Evolutionary conservation across 352 stramenopile species (phyloP), one percentile per base, ranked within the genome.

Genomic region (Salisapilia sapeloensis): DNA sequence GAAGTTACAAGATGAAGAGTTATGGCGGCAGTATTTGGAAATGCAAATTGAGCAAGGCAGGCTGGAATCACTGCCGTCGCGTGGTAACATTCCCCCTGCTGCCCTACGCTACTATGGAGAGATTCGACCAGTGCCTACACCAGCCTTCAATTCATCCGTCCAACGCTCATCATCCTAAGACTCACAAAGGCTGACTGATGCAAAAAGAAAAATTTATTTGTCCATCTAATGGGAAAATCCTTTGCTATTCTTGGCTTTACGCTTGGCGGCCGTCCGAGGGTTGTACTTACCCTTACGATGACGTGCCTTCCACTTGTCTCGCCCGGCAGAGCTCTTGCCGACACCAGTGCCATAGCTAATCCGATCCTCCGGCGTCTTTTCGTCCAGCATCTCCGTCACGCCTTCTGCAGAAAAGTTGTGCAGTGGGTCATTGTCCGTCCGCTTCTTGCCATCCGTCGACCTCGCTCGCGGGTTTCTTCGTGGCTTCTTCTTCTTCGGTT

Each of bases 351-450:
- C 64, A 66, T 93, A 72, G 72, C 60, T 85, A 47, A 92, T 92
- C 42, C 75, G 71, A 38, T 91, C 69, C 29, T 93, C 72, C 16
- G 54, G 44, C 6, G 49, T 46, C 18, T 49, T 41, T 17, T 42
- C 30, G 3, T 58, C 61, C 16, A 46, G 47, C 17, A 35, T 54
- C 1, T 54, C 32, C 30, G 56, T 56, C 23, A 60, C 54, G 14
- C 58, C 38, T 39, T 71, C 72, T 16, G 61, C 64, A 22, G 62
- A 67, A 35, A 97, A 98, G 33, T 80, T 93, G 60, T 98, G 92
- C 30, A 99, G 67, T 19, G 94, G 94, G 53, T 99, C 94, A 50
- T 98, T 98, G 45, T 95, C 78, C 34, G 76, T 96, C 29, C 80
- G 67, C 18, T 81, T 61, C 55, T 87, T 81, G 43, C 52, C 57